Percentiles rank a stretch among this genome's conserved stretches.
Evolutionary conservation across 495 filamentous ascomycete genomes (phyloP).

Genomic region (Penicillium salamii): DNA sequence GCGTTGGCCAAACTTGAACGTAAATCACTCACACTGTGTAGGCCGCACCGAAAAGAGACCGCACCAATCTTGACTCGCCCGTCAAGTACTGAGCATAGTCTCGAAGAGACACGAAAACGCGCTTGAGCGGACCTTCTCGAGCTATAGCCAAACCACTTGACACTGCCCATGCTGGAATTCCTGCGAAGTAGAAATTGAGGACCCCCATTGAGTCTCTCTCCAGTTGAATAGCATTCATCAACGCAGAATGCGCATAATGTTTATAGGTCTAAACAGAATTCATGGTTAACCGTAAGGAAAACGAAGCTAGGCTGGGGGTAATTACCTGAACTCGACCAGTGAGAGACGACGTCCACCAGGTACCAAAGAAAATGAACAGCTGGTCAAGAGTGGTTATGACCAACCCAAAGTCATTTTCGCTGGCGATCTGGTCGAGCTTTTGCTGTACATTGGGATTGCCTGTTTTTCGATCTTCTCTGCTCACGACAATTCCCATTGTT

Average conservation of each 20-base stretch:
- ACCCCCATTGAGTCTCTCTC: constrained; percentile 36
- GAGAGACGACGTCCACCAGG: constrained; percentile 44
- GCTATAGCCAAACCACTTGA: constrained; percentile 40
- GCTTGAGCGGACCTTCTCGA: constrained; percentile 40
- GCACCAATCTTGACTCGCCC: constrained; percentile 25
- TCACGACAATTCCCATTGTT: constrained; percentile 52
- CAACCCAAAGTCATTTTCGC: constrained; percentile 51
- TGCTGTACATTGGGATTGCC: constrained; percentile 37
- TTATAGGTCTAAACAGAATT: constrained; percentile 38
- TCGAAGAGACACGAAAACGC: constrained; percentile 28
- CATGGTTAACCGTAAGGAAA: constrained; percentile 5
- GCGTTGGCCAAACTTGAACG: background rate
- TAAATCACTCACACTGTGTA: constrained; percentile 31
- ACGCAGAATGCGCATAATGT: constrained; percentile 38
- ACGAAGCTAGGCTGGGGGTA: background rate
- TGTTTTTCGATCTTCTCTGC: constrained; percentile 37
- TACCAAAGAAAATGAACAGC: constrained; percentile 39
- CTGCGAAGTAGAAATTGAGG: constrained; percentile 43
- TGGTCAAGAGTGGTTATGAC: constrained; percentile 44
- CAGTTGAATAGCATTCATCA: constrained; percentile 36
- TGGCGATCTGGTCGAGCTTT: constrained; percentile 39
- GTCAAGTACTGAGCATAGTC: constrained; percentile 24
- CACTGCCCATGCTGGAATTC: constrained; percentile 43
- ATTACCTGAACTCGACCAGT: constrained; percentile 47
- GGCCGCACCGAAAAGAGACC: constrained; percentile 29